Evolutionary conservation across 164 flowering plant genomes (phyloP).

Genomic region (Vitis amurensis): DNA sequence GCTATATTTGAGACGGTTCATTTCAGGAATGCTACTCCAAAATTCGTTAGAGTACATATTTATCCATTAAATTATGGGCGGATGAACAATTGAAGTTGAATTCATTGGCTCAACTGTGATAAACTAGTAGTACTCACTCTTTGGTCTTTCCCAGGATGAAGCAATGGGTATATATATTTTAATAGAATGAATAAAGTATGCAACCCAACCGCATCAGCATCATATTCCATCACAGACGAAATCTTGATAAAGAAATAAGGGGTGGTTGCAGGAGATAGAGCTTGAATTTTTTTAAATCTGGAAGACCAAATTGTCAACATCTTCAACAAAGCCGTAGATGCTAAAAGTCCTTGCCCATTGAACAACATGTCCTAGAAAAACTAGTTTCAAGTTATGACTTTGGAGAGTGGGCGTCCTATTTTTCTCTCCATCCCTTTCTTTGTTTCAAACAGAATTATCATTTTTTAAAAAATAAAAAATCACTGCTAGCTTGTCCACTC

Average conservation of each 20-base stretch:
- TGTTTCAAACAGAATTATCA: background rate
- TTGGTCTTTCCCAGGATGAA: too few relatives aligned
- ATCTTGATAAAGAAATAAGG: constrained; percentile 1
- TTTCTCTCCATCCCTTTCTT: background rate
- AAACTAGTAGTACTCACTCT: too few relatives aligned
- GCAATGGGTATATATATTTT: background rate
- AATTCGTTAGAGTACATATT: too few relatives aligned
- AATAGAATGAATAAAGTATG: background rate
- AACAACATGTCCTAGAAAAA: background rate
- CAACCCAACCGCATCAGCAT: constrained; percentile 11
- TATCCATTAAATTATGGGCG: too few relatives aligned
- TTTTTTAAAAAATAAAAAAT: background rate
- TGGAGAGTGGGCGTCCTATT: background rate
- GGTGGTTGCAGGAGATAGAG: background rate
- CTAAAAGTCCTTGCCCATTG: constrained; percentile 14
- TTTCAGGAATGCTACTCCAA: too few relatives aligned
- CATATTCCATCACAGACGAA: constrained; percentile 8
- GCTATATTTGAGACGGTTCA: too few relatives aligned
- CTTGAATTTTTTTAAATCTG: background rate
- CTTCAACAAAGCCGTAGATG: constrained; percentile 2
- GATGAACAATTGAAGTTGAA: too few relatives aligned
- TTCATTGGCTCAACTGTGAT: too few relatives aligned
- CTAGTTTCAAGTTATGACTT: background rate
- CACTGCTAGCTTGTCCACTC: too few relatives aligned
- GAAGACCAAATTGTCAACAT: constrained; percentile 8